phyloP scores from a whole-genome alignment of 2,329 filamentous ascomycete genomes.

The Fusarium gaditjirri region DNA sequence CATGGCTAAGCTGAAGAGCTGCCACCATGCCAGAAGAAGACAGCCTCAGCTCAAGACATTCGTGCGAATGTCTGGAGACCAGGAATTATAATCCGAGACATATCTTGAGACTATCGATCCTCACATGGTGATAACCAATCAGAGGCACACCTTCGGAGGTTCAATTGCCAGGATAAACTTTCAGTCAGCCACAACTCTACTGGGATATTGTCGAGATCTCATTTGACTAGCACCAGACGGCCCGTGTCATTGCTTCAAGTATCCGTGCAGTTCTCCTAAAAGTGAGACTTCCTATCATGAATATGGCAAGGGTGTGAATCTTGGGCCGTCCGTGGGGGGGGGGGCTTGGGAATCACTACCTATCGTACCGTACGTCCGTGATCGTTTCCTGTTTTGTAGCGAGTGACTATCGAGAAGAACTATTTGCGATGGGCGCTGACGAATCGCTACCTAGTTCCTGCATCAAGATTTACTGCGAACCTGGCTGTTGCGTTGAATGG shows the following conservation, averaged over 20 bases:
- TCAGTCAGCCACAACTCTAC: slow-evolving; percentile 30
- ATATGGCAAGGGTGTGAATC: neutral
- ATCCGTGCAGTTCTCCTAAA: neutral
- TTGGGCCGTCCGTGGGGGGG: too few relatives aligned
- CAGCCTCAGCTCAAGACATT: neutral
- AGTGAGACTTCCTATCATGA: neutral
- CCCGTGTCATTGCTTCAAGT: neutral
- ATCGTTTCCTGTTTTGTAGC: neutral
- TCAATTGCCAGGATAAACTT: neutral
- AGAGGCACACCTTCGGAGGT: neutral
- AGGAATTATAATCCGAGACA: slow-evolving; percentile 8
- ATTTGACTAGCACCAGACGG: slow-evolving; percentile 2
- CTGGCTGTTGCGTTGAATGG: neutral
- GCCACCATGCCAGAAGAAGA: neutral
- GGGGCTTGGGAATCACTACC: neutral
- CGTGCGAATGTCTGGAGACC: neutral
- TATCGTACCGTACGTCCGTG: neutral
- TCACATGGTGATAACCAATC: slow-evolving; percentile 9
- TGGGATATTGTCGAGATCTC: slow-evolving; percentile 1
- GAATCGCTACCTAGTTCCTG: neutral
- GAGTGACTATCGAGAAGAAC: neutral
- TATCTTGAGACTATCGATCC: neutral
- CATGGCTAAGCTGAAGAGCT: neutral
- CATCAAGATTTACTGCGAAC: neutral
- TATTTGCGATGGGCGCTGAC: neutral